phyloP scores from a whole-genome alignment of 768 basidiomycete genomes.

The Rhizopogon salebrosus region DNA sequence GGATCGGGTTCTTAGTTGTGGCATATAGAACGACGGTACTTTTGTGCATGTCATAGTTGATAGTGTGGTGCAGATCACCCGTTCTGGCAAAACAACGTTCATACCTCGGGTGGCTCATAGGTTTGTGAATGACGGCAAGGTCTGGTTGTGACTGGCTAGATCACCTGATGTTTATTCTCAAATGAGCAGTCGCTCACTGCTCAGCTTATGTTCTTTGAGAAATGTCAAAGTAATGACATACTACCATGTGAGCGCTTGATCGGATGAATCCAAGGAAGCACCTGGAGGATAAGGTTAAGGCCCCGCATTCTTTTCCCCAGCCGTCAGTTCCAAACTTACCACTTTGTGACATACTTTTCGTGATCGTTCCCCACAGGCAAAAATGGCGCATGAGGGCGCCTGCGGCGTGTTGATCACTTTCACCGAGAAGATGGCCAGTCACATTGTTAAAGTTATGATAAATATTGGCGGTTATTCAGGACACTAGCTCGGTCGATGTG shows the following conservation, averaged over 20 bases:
- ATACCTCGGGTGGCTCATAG: not conserved
- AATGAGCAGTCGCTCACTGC: not conserved
- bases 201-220: not conserved
- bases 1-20: not conserved
- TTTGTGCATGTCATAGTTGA: not conserved
- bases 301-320: not conserved
- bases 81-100: not conserved
- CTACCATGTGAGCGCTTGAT: not conserved
- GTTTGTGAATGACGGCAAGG: not conserved
- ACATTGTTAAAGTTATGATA: not conserved
- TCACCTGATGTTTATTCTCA: not conserved
- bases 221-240: not conserved
- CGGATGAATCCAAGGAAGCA: not conserved
- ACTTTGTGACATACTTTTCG: not conserved
- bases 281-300: not conserved
- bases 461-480: not conserved
- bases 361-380: not conserved
- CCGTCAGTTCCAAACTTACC: not conserved
- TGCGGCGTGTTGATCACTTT: not conserved
- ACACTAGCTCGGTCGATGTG: not conserved
- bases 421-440: not conserved
- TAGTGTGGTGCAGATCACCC: not conserved
- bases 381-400: not conserved
- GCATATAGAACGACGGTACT: not conserved
- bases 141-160: not conserved